Evolutionary conservation across 495 filamentous ascomycete genomes (phyloP).

Genomic region (Symbiotaphrina buchneri): DNA sequence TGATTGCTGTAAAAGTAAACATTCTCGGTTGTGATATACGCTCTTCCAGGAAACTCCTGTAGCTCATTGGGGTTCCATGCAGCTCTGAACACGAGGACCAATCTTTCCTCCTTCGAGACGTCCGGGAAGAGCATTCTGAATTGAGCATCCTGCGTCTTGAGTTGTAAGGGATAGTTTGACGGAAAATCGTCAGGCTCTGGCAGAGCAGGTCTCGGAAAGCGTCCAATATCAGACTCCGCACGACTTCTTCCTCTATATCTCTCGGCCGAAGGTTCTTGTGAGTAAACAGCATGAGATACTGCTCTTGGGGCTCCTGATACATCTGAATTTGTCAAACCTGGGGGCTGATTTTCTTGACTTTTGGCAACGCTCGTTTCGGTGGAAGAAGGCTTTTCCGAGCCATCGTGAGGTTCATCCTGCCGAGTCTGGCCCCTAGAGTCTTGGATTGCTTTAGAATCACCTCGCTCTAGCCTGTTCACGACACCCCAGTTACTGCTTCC

Average conservation of each 20-base stretch:
- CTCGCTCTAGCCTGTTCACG: slow-evolving; percentile 38
- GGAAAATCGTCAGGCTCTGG: slow-evolving; percentile 43
- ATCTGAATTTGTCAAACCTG: background rate
- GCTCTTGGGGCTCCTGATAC: background rate
- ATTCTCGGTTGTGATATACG: slow-evolving; percentile 66
- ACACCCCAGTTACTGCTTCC: slow-evolving; percentile 69
- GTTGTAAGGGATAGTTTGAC: slow-evolving; percentile 55
- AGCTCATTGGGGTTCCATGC: slow-evolving; percentile 56
- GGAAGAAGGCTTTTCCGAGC: background rate
- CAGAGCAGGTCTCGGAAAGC: background rate
- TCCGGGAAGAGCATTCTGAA: slow-evolving; percentile 79
- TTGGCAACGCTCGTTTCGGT: background rate
- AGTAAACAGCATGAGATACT: background rate
- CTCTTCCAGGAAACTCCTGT: slow-evolving; percentile 67
- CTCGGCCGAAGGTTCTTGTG: no score
- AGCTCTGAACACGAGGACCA: slow-evolving; percentile 59
- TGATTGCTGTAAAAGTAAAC: slow-evolving; percentile 95
- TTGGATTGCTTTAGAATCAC: slow-evolving; percentile 15
- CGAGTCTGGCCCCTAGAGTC: background rate
- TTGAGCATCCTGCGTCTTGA: slow-evolving; percentile 78
- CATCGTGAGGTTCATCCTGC: background rate
- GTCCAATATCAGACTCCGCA: slow-evolving; percentile 32
- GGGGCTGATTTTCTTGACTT: background rate
- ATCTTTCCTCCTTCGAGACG: slow-evolving; percentile 45
- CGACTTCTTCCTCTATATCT: no score